These are phyloP conservation scores for Penicillium dipodomyicola DNA, from an alignment of 495 filamentous ascomycete genomes.

Conservation along the genomic window DNA sequence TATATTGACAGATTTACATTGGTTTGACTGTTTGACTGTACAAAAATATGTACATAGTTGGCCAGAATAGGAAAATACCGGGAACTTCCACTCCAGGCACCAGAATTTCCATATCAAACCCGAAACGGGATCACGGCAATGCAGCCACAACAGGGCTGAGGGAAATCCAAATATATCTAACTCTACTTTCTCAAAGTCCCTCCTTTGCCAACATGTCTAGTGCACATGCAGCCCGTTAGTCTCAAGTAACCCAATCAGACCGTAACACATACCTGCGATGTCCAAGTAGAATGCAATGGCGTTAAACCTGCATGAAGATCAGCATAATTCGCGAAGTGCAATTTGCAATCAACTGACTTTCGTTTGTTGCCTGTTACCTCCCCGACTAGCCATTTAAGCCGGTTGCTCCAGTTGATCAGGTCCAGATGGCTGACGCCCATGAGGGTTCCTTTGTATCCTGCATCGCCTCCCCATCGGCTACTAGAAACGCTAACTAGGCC, in stretches of 20 bases:
- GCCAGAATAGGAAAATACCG: neutral
- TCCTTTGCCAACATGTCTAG: constrained; percentile 19
- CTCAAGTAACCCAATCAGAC: neutral
- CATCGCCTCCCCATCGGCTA: constrained; percentile 72
- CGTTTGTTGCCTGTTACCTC: constrained; percentile 65
- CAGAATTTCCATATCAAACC: constrained; percentile 9
- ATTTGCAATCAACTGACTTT: constrained; percentile 39
- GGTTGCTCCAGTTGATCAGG: constrained; percentile 94
- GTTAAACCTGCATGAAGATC: constrained; percentile 59
- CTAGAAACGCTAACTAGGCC: constrained; percentile 88
- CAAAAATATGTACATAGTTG: neutral
- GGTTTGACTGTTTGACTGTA: neutral
- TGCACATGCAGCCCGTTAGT: neutral
- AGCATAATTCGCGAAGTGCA: constrained; percentile 1
- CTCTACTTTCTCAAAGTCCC: neutral
- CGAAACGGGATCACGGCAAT: constrained; percentile 4
- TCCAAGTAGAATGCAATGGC: constrained; percentile 93
- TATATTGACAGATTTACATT: neutral
- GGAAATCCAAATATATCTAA: neutral
- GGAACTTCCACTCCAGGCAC: constrained; percentile 12
- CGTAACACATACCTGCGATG: constrained; percentile 62
- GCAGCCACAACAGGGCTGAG: constrained; percentile 2
- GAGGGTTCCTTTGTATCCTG: constrained; percentile 82
- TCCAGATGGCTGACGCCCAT: constrained; percentile 85
- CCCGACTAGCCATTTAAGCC: constrained; percentile 67